Evolutionary conservation across 2,329 filamentous ascomycete genomes (phyloP), one percentile per base, ranked within the genome.

Genomic region (Didymella sp.): DNA sequence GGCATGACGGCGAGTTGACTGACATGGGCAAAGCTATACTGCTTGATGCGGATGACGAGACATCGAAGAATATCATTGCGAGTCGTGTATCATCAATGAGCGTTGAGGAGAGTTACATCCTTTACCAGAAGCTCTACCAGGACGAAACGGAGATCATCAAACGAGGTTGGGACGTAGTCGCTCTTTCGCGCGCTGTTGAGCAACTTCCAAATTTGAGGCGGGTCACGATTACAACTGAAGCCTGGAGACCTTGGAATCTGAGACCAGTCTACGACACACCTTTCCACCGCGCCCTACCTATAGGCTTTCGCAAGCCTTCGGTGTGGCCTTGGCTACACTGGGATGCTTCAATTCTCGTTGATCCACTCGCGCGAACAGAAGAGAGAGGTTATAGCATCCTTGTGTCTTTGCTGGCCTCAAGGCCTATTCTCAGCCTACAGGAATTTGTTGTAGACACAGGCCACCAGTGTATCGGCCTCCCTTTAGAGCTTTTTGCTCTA

Each of bases 211-310:
- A 63, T 2, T 62, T 81, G 2, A 68, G 53, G 30, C 72, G 70
- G 40, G 61, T 82, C 8, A 78, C 68, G 0, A 53, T 81, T 12
- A 80, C 79, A 3, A 74, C 74, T 6, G 75, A 76, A 2, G 66
- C 76, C 0, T 79, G 81, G 58, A 76, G 76, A 0, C 62, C 62
- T 11, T 63, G 67, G 40, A 54, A 74, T 0, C 72, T 74, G n/a
- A 45, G 53, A 0, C 79, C 79, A 0, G 54, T 73, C 0, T 80
- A 81, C 46, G 58, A 76, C 19, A 81, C 79, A 0, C 79, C 79
- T 1, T 77, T 77, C 63, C 77, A 79, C 27, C 76, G 78, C 6
- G 69, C 72, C 2, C 73, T 81, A 12, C 77, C 77, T 0, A 43
- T 56, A 2, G 75, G 75, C 4, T 78, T 81, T 33, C 74, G 74